Evolutionary conservation across 176 grass and related monocot species (phyloP).

Genomic region (Eremochloa ophiuroides): DNA sequence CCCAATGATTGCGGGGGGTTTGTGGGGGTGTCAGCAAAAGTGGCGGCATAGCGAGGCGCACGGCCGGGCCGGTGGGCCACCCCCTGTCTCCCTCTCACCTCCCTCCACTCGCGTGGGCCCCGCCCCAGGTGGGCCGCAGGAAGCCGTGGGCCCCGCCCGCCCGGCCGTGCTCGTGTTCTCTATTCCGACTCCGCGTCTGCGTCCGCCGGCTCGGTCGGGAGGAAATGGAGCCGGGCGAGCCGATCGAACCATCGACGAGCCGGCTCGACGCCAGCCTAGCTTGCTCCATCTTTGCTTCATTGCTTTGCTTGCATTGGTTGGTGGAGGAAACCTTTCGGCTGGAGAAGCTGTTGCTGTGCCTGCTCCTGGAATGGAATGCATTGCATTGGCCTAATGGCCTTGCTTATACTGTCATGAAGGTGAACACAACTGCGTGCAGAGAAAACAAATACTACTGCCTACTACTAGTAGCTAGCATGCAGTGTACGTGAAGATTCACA

Average conservation of each 20-base stretch:
- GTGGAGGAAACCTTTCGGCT: no score
- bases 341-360: not conserved
- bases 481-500: conserved; percentile 6
- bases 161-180: not conserved
- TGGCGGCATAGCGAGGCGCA: conserved; percentile 50
- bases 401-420: not conserved
- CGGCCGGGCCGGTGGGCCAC: conserved; percentile 45
- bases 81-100: conserved; percentile 6
- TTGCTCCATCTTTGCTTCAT: no score
- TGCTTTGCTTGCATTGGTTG: not conserved
- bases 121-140: not conserved
- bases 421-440: not conserved
- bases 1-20: conserved; percentile 43
- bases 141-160: not conserved
- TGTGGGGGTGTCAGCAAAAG: conserved; percentile 44
- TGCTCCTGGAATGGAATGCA: not conserved
- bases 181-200: not conserved
- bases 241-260: not conserved
- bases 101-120: conserved; percentile 1
- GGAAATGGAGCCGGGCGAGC: not conserved
- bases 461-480: not conserved
- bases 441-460: not conserved
- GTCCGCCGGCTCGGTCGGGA: not conserved
- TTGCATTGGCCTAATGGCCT: no score
- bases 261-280: not conserved